A percentile compares a stretch with the other conserved stretches of the same genome.
phyloP scores from a whole-genome alignment of 352 stramenopile genomes.

The Phytophthora brassicae region DNA sequence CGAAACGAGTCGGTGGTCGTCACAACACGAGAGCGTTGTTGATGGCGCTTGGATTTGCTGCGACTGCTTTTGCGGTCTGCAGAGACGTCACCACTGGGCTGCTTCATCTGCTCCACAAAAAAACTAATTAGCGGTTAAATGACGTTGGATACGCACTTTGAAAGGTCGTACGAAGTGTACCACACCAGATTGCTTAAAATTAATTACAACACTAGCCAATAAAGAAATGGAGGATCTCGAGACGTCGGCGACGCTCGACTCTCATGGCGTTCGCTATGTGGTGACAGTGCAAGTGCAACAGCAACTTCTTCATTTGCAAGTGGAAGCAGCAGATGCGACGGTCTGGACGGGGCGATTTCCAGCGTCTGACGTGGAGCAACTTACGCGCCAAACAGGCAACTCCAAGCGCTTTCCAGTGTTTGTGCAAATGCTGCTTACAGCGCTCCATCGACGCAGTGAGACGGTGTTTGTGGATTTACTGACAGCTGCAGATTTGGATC shows the following conservation, averaged over 20 bases:
- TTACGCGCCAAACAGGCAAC: constrained; percentile 93
- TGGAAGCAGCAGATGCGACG: constrained; percentile 43
- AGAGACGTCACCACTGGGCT: too few relatives aligned
- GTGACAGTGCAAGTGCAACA: constrained; percentile 61
- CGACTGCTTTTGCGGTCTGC: constrained; percentile 15
- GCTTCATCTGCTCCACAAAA: constrained; percentile 10
- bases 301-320: constrained; percentile 68
- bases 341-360: constrained; percentile 71
- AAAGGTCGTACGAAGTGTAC: constrained; percentile 16
- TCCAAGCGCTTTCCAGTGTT: constrained; percentile 93
- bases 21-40: background rate
- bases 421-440: constrained; percentile 91
- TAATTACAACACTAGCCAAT: background rate
- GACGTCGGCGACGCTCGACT: constrained; percentile 60
- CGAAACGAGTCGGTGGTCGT: constrained; percentile 5
- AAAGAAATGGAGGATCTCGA: constrained; percentile 56
- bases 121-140: background rate
- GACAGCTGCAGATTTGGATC: constrained; percentile 85
- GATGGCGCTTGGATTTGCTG: constrained; percentile 9
- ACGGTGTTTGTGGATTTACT: constrained; percentile 91
- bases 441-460: constrained; percentile 72
- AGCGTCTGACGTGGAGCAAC: constrained; percentile 84
- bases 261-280: constrained; percentile 77
- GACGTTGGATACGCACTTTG: constrained; percentile 1
- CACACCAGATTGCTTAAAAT: background rate